Evolutionary conservation across 208 protist species (phyloP).

Genomic region (Naegleria fowleri): DNA sequence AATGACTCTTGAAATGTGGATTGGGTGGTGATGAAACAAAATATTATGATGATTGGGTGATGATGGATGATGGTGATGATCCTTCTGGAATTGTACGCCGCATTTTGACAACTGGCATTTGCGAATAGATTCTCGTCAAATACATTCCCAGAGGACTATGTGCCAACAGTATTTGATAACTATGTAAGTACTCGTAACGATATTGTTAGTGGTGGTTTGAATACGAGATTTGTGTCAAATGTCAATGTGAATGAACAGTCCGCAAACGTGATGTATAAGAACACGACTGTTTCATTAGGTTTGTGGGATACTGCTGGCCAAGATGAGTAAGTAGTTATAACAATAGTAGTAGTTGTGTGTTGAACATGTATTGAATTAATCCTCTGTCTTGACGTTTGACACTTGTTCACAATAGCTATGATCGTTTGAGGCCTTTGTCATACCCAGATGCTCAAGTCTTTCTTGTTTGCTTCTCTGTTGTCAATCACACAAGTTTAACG

Average conservation of each 20-base stretch:
- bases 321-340: conserved; percentile 14
- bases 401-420: conserved; percentile 50
- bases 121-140: conserved; percentile 38
- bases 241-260: not conserved
- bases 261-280: conserved; percentile 43
- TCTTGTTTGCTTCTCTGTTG: conserved; percentile 74
- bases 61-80: too few relatives aligned
- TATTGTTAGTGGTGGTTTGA: too few relatives aligned
- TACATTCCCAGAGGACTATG: conserved; percentile 49
- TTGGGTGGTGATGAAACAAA: too few relatives aligned
- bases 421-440: conserved; percentile 73
- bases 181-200: conserved; percentile 39
- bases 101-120: conserved; percentile 32
- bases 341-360: too few relatives aligned
- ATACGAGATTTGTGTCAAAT: not conserved
- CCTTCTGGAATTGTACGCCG: too few relatives aligned
- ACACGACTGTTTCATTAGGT: not conserved
- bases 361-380: too few relatives aligned
- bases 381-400: too few relatives aligned
- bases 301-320: conserved; percentile 33
- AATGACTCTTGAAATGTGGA: too few relatives aligned
- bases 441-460: conserved; percentile 76
- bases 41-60: not conserved
- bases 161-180: conserved; percentile 71
- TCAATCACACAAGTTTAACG: conserved; percentile 53